Evolutionary conservation across 2,329 filamentous ascomycete species (phyloP).

Genomic region (Pseudogymnoascus pannorum): DNA sequence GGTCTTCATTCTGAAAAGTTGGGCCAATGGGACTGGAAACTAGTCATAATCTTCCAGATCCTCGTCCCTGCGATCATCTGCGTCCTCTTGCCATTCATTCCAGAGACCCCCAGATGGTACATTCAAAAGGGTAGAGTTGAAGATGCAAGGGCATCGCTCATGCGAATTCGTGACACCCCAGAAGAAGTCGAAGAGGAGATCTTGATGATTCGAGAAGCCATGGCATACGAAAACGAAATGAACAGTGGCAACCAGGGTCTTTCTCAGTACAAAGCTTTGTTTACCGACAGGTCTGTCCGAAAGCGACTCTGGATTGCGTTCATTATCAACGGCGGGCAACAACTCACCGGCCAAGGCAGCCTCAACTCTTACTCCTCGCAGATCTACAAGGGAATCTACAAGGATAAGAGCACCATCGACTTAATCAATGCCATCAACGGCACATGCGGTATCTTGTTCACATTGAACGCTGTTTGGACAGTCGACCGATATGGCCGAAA

Average conservation of each 20-base stretch:
- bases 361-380: slow-evolving; percentile 67
- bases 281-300: slow-evolving; percentile 59
- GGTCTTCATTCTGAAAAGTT: slow-evolving; percentile 46
- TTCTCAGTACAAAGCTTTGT: slow-evolving; percentile 61
- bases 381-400: slow-evolving; percentile 67
- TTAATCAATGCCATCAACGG: slow-evolving; percentile 70
- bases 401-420: slow-evolving; percentile 50
- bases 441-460: slow-evolving; percentile 66
- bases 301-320: slow-evolving; percentile 59
- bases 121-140: slow-evolving; percentile 55
- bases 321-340: slow-evolving; percentile 62
- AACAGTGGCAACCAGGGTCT: slow-evolving; percentile 56
- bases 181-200: slow-evolving; percentile 62
- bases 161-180: slow-evolving; percentile 54
- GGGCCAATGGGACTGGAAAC: slow-evolving; percentile 66
- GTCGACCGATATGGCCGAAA: slow-evolving; percentile 65
- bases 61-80: slow-evolving; percentile 57
- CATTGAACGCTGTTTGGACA: slow-evolving; percentile 65
- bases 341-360: slow-evolving; percentile 65
- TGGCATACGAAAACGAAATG: slow-evolving; percentile 65
- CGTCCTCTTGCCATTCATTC: slow-evolving; percentile 54
- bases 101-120: slow-evolving; percentile 64
- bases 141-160: slow-evolving; percentile 49
- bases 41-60: slow-evolving; percentile 67
- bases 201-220: slow-evolving; percentile 55